These are phyloP conservation scores for Chlorella sorokiniana DNA, from an alignment of 139 green algal genomes.

Conservation along the genomic window DNA sequence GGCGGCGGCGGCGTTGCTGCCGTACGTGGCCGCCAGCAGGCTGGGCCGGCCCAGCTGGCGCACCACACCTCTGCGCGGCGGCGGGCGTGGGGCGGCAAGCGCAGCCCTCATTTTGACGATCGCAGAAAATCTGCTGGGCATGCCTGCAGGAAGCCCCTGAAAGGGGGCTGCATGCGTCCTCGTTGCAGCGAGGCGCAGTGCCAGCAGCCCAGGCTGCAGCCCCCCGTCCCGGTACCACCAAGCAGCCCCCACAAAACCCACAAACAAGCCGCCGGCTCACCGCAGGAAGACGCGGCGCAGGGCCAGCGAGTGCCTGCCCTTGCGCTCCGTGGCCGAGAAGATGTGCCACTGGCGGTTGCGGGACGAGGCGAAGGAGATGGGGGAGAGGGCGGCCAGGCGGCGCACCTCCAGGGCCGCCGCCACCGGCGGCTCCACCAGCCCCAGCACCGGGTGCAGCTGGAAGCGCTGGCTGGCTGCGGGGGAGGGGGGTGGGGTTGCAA, in stretches of 20 bases:
- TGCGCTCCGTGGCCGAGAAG: conserved; percentile 74
- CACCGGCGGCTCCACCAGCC: conserved; percentile 59
- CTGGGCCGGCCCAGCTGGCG: conserved; percentile 60
- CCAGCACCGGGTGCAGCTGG: conserved; percentile 52
- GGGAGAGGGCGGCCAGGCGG: conserved; percentile 48
- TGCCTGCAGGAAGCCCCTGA: too few species aligned
- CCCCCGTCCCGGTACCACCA: neutral
- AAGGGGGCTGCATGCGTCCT: too few species aligned
- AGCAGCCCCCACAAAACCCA: neutral
- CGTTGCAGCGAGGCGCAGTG: too few species aligned
- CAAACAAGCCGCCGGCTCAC: neutral
- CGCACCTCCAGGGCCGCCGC: conserved; percentile 83
- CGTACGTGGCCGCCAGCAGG: conserved; percentile 78
- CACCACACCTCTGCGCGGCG: conserved; percentile 60
- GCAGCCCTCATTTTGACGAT: too few species aligned
- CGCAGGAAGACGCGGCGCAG: conserved; percentile 86
- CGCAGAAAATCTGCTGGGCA: too few species aligned
- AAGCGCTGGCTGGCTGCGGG: conserved; percentile 33
- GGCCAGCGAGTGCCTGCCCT: conserved; percentile 46
- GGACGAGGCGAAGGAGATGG: conserved; percentile 65
- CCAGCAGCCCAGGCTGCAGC: neutral
- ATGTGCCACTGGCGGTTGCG: conserved; percentile 93
- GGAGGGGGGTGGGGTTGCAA: neutral
- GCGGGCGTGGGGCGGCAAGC: too few species aligned
- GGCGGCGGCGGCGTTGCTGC: conserved; percentile 57